phyloP scores from a whole-genome alignment of 164 flowering plant genomes.

The Amborella trichopoda region DNA sequence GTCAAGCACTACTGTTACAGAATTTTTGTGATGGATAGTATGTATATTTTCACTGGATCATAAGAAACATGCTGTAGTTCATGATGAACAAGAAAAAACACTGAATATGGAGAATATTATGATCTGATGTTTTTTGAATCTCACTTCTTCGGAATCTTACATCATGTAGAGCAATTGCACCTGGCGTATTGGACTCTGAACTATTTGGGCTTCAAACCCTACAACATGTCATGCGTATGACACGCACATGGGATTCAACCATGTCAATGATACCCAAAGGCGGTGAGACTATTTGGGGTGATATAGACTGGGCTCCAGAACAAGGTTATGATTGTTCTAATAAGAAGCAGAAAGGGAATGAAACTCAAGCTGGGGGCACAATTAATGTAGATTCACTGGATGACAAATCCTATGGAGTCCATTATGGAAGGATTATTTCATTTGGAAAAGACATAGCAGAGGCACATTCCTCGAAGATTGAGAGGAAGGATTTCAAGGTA shows the following conservation, averaged over 20 bases:
- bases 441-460: constrained; percentile 76
- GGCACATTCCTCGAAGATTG: constrained; percentile 43
- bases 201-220: constrained; percentile 65
- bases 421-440: constrained; percentile 80
- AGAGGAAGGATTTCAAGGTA: constrained; percentile 71
- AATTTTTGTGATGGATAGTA: no score
- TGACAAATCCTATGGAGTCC: constrained; percentile 8
- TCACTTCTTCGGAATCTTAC: not conserved
- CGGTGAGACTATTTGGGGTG: constrained; percentile 94
- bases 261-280: constrained; percentile 98
- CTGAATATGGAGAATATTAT: no score
- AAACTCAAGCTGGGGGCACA: constrained; percentile 9
- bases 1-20: no score
- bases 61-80: no score
- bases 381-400: constrained; percentile 9
- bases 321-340: constrained; percentile 33
- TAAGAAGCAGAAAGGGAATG: constrained; percentile 31
- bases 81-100: no score
- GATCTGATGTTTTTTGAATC: no score
- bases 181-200: constrained; percentile 69
- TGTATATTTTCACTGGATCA: no score
- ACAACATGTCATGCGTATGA: constrained; percentile 81
- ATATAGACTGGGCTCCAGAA: constrained; percentile 92
- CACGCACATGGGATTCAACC: constrained; percentile 94
- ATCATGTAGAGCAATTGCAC: constrained; percentile 75